These are phyloP conservation scores for Tricladium varicosporioides DNA, from an alignment of 2,329 filamentous ascomycete genomes.

Conservation along the genomic window DNA sequence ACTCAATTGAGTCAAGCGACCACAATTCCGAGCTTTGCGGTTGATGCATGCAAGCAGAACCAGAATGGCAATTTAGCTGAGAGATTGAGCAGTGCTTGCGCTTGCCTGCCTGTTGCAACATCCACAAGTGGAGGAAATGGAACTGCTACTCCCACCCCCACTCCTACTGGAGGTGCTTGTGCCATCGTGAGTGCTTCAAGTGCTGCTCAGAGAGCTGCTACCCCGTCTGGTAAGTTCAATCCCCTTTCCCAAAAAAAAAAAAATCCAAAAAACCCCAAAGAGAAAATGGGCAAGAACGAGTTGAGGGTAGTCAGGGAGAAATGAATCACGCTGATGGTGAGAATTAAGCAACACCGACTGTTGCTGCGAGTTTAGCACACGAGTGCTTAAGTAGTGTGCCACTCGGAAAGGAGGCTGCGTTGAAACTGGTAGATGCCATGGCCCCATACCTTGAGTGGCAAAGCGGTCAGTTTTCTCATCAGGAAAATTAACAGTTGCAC, in stretches of 20 bases:
- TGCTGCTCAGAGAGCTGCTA: constrained; percentile 19
- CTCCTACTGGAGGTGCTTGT: constrained; percentile 22
- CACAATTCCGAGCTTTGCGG: constrained; percentile 19
- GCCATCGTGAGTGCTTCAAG: constrained; percentile 28
- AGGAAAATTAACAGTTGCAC: background rate
- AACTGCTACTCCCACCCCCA: background rate
- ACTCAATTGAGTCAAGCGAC: constrained; percentile 2
- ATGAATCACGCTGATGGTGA: background rate
- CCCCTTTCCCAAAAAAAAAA: background rate
- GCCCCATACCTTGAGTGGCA: constrained; percentile 33
- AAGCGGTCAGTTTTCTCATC: constrained; percentile 22
- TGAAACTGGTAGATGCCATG: constrained; percentile 26
- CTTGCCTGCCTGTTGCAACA: constrained; percentile 18
- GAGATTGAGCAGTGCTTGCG: constrained; percentile 23
- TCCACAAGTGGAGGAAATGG: background rate
- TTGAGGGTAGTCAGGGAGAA: background rate
- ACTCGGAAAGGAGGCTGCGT: constrained; percentile 25
- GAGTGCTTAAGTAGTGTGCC: constrained; percentile 33
- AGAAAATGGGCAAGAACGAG: background rate
- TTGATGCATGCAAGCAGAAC: constrained; percentile 15
- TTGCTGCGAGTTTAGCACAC: constrained; percentile 29
- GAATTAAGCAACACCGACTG: constrained; percentile 25
- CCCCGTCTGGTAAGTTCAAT: constrained; percentile 22
- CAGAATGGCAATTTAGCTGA: constrained; percentile 16
- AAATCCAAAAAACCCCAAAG: too few species aligned